phyloP scores from a whole-genome alignment of 768 basidiomycete species.

The Suillus sp. region DNA sequence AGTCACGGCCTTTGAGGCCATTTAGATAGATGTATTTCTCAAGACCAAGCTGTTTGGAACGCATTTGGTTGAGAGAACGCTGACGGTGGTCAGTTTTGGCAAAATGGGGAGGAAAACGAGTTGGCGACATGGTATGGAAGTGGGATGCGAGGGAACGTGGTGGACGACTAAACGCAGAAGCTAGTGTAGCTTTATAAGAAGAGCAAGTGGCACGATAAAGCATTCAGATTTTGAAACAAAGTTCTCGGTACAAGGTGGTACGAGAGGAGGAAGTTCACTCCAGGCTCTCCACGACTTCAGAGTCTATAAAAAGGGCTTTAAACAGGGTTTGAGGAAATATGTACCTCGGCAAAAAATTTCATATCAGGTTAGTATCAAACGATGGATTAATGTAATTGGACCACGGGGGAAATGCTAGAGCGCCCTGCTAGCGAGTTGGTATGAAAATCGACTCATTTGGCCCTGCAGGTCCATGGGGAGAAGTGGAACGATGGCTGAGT shows the following conservation, averaged over 20 bases:
- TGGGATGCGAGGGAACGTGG: slow-evolving; percentile 16
- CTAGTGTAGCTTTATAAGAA: slow-evolving; percentile 16
- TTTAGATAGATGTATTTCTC: slow-evolving; percentile 75
- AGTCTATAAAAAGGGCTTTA: slow-evolving; percentile 2
- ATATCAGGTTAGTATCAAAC: neutral
- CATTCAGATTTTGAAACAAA: slow-evolving; percentile 8
- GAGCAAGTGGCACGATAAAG: slow-evolving; percentile 5
- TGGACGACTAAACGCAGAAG: slow-evolving; percentile 16
- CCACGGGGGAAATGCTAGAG: slow-evolving; percentile 3
- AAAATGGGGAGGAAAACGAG: slow-evolving; percentile 51
- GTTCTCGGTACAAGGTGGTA: slow-evolving; percentile 6
- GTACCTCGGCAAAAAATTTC: slow-evolving; percentile 5
- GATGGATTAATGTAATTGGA: slow-evolving; percentile 12
- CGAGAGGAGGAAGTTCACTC: slow-evolving; percentile 1
- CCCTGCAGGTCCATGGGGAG: neutral
- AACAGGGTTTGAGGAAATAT: neutral
- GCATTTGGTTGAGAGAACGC: slow-evolving; percentile 58
- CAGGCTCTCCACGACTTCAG: neutral
- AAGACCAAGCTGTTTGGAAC: slow-evolving; percentile 55
- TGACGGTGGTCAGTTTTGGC: slow-evolving; percentile 52
- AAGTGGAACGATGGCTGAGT: slow-evolving; percentile 6
- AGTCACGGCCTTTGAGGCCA: slow-evolving; percentile 62
- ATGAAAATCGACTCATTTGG: slow-evolving; percentile 14
- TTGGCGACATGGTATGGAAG: slow-evolving; percentile 30
- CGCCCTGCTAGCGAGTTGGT: neutral